Evolutionary conservation across 495 filamentous ascomycete genomes (phyloP).

Genomic region (Friedmanniomyces simplex): DNA sequence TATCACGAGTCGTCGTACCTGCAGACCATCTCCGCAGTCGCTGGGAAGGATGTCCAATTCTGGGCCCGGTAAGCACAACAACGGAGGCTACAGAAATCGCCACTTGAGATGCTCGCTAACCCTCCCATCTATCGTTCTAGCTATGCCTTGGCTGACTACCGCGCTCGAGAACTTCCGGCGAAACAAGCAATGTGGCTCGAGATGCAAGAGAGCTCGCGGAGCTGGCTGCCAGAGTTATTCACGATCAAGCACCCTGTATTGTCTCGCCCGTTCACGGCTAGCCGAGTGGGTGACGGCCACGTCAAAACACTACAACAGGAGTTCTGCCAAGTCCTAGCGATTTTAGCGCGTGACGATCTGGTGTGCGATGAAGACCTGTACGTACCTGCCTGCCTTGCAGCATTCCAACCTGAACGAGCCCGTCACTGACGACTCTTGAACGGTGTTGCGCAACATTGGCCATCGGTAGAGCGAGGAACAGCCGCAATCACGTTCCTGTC

Average conservation of each 20-base stretch:
- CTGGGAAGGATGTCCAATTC: background rate
- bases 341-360: too few relatives aligned
- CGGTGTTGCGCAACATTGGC: background rate
- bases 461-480: background rate
- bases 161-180: background rate
- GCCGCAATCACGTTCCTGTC: background rate
- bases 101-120: background rate
- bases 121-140: background rate
- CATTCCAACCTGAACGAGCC: too few relatives aligned
- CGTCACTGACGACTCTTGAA: too few relatives aligned
- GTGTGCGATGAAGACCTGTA: too few relatives aligned
- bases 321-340: too few relatives aligned
- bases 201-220: background rate
- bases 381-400: too few relatives aligned
- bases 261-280: too few relatives aligned
- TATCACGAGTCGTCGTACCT: background rate
- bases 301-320: too few relatives aligned
- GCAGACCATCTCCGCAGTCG: background rate
- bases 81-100: background rate
- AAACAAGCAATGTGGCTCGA: background rate
- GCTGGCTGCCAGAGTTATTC: background rate
- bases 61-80: background rate
- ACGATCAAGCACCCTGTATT: too few relatives aligned
- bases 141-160: background rate
- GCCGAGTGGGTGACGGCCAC: too few relatives aligned